These are phyloP conservation scores for Skeletonema potamos DNA, from an alignment of 108 stramenopile species.

Conservation along the genomic window DNA sequence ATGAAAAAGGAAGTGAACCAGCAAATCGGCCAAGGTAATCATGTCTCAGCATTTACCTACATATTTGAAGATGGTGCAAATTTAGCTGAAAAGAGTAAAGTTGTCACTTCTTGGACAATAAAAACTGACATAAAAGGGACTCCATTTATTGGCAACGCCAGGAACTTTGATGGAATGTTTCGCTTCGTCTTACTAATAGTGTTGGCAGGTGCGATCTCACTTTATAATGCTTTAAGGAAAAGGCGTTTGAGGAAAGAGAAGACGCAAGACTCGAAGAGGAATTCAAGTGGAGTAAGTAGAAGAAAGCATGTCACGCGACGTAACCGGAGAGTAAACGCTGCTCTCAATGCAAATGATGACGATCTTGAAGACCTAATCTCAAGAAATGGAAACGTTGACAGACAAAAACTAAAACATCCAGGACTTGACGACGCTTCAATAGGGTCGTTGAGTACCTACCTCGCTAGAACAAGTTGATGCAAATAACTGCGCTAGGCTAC, in stretches of 20 bases:
- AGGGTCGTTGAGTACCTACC: not conserved
- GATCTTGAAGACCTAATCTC: not conserved
- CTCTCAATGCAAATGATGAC: not conserved
- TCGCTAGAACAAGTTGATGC: not conserved
- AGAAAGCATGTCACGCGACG: not conserved
- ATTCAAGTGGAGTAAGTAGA: not conserved
- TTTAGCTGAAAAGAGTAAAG: conserved; percentile 23
- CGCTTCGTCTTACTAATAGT: not conserved
- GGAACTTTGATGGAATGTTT: not conserved
- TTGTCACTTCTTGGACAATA: conserved; percentile 49
- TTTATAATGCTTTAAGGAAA: not conserved
- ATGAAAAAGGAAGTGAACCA: conserved; percentile 28
- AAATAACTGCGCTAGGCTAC: no score
- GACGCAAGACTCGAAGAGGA: not conserved
- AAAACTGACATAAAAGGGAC: conserved; percentile 32
- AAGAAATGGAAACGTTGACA: not conserved
- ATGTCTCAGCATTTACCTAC: conserved; percentile 28
- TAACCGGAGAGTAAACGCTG: not conserved
- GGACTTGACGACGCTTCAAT: not conserved
- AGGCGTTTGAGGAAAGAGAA: not conserved
- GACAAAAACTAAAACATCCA: not conserved
- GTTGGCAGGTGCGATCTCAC: not conserved
- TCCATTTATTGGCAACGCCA: not conserved
- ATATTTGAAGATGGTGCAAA: conserved; percentile 14
- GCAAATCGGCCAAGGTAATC: conserved; percentile 19